Base-by-base conservation (phyloP, 345 rosid genomes). In the Pistacia integerrima region DNA sequence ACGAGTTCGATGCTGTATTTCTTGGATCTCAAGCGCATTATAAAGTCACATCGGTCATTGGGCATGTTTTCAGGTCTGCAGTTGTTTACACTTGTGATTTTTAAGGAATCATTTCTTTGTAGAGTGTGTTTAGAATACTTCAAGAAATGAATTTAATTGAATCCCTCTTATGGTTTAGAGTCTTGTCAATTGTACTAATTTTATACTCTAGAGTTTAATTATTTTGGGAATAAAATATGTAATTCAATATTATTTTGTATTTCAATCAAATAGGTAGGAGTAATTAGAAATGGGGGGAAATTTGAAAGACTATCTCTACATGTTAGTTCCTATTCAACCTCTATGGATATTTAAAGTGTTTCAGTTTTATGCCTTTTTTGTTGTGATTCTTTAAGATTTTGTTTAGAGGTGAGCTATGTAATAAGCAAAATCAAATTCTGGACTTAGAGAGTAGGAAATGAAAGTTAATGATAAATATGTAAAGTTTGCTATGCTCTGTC, bases 61-160 rank as follows among this genome's bases (percentile, higher is more conserved):
- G 99, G 48, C 99, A 95, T 82, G 94, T 95, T 76, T 95, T 95
- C 93, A 91, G 99, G 99, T 94, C 56, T n/a, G 1, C 18, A 13
- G 3, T 41, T 41, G 46, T 1, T 8, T 41, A 41, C 46, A 41
- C 46, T 41, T 41, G 30, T 58, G 30, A 20, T 60, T 14, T 25
- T 60, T 6, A 22, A 58, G 9, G 1, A 25, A 25, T 60, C 64
- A 10, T 60, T 60, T 60, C 30, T 16, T 10, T 8, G 8, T 4
- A 20, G 35, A 9, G 35, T 25, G 35, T 11, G 35, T 20, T 22
- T 8, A 4, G 33, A 60, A 22, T 5, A 8, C 35, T 25, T 22
- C 22, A 60, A 25, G 35, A 60, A 60, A 25, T 60, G 25, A 60
- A 60, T 25, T 60, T 30, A 60, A 22, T 60, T 30, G 12, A 60